Base-by-base conservation (phyloP, 176 grass and related monocot species). In the Olyra latifolia region DNA sequence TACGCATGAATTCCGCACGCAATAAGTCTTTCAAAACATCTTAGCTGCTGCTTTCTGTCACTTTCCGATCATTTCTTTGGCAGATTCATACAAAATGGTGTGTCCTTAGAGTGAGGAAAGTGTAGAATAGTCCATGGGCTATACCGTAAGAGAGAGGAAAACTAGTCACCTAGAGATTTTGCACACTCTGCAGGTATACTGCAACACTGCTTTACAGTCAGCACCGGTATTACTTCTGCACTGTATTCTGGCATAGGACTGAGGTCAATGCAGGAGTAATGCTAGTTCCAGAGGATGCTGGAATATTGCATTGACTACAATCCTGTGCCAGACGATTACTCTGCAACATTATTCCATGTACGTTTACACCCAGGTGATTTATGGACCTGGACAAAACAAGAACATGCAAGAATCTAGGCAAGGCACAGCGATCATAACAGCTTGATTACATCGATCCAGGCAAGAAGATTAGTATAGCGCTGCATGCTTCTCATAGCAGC, bases 121-220 rank as follows among this genome's bases (percentile, higher is more conserved):
- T 59, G 23, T 27, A 16, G 41, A 6, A 17, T n/a, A 4, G 6
- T 40, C n/a, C 13, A 1, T 13, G 14, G 13, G 10, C 70, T 15
- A 35, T 44, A 44, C 32, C 39, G 12, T n/a, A 32, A 57, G 39
- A 41, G 40, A 42, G 1, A 35, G 46, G 70, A 8, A 55, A 39
- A 8, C 5, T 35, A 35, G 32, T 35, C 32, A 35, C 32, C 43
- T 3, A 22, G 6, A 15, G 20, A 74, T 74, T 14, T 24, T 42
- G 19, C 28, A 71, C 19, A 27, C 5, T 5, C 30, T 30, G 7
- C 23, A 46, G 25, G 67, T 66, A 35, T 80, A 57, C 46, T 25
- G 35, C 77, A 42, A 46, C 28, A 58, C 46, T 66, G 59, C 69
- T 74, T 57, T 58, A 66, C 8, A 42, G 59, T 74, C 76, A 47